Conservation (phyloP, 805 yeast species). For the Yarrowia sp. region DNA sequence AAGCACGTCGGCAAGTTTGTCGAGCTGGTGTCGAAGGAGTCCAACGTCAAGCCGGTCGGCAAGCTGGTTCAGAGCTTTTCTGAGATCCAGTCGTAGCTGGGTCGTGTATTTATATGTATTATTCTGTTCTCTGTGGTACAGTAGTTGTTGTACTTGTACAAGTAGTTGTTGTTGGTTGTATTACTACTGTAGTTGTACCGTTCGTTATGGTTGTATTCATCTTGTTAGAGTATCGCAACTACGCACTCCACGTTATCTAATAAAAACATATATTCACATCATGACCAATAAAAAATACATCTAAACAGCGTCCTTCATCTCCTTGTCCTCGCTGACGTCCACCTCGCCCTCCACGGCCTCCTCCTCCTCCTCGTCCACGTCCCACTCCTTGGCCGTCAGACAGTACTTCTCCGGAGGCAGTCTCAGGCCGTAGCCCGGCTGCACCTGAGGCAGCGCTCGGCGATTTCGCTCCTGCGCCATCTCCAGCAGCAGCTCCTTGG, state of each 20-base stretch:
- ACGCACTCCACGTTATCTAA: too few species aligned
- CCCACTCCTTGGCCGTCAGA: conserved; percentile 79
- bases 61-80: conserved; percentile 22
- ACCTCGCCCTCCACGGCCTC: conserved; percentile 28
- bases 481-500: conserved; percentile 86
- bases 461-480: conserved; percentile 90
- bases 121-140: not conserved
- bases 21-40: conserved; percentile 1
- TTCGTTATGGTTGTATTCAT: too few species aligned
- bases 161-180: too few species aligned
- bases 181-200: too few species aligned
- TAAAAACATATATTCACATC: too few species aligned
- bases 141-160: too few species aligned
- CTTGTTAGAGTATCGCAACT: too few species aligned
- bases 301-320: not conserved
- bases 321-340: not conserved
- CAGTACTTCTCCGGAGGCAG: conserved; percentile 98
- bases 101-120: not conserved
- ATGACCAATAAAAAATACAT: too few species aligned
- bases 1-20: conserved; percentile 4
- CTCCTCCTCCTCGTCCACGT: conserved; percentile 49
- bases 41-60: conserved; percentile 14
- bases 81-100: not conserved
- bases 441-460: conserved; percentile 84
- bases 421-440: conserved; percentile 87